A percentile compares a stretch with the other conserved stretches of the same genome.
These are phyloP conservation scores for Cadophora malorum DNA, from an alignment of 2,329 filamentous ascomycete genomes.

Conservation along the genomic window DNA sequence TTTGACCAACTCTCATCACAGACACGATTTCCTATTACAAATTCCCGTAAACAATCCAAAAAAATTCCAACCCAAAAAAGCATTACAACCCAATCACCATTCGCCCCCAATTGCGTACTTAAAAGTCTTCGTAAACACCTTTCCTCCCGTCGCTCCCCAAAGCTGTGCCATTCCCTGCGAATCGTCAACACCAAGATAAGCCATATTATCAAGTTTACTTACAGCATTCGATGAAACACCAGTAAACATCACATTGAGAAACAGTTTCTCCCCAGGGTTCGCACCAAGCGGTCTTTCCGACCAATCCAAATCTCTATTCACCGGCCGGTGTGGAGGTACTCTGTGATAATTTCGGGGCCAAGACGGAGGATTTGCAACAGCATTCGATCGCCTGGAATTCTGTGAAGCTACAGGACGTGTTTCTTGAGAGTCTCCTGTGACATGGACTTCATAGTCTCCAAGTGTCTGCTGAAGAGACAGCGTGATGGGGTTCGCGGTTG, in stretches of 20 bases:
- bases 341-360: constrained; percentile 57
- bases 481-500: constrained; percentile 17
- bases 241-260: constrained; percentile 58
- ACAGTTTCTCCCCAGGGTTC: constrained; percentile 53
- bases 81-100: constrained; percentile 37
- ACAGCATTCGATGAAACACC: constrained; percentile 54
- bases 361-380: constrained; percentile 43
- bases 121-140: constrained; percentile 55
- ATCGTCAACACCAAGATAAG: constrained; percentile 5
- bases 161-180: constrained; percentile 49
- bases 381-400: neutral
- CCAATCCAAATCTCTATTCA: constrained; percentile 52
- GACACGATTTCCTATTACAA: neutral
- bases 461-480: constrained; percentile 47
- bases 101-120: constrained; percentile 62
- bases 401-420: constrained; percentile 6
- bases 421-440: constrained; percentile 44
- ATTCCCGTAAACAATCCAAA: neutral
- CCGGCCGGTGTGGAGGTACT: constrained; percentile 54
- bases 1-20: too few relatives aligned
- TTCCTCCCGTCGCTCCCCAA: constrained; percentile 58
- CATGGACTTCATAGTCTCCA: constrained; percentile 55
- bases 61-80: neutral
- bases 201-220: constrained; percentile 34
- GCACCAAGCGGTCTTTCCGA: constrained; percentile 51